Conservation (phyloP, 1,284 basidiomycete genomes). For the Melampsora americana region DNA sequence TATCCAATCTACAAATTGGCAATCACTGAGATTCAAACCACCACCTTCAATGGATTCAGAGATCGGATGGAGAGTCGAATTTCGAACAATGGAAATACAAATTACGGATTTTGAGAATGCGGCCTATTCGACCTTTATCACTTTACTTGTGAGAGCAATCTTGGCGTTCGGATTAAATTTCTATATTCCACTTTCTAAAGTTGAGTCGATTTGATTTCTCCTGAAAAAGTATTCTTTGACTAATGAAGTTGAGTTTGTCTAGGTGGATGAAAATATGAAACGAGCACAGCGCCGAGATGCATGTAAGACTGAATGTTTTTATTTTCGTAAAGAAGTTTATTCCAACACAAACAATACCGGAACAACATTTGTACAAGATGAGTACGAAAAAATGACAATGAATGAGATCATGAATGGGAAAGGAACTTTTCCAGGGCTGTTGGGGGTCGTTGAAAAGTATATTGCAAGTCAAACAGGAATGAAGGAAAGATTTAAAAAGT, state of each 20-base stretch:
- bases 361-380: slow-evolving; percentile 61
- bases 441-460: slow-evolving; percentile 80
- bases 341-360: slow-evolving; percentile 54
- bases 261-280: slow-evolving; percentile 97
- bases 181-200: slow-evolving; percentile 95
- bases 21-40: slow-evolving; percentile 97
- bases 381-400: slow-evolving; percentile 87
- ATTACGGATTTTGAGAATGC: slow-evolving; percentile 99
- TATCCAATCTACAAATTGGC: slow-evolving; percentile 99
- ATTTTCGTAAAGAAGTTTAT: slow-evolving; percentile 83
- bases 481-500: slow-evolving; percentile 67
- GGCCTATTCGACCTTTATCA: slow-evolving; percentile 89
- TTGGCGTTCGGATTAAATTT: slow-evolving; percentile 87
- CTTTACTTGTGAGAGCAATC: slow-evolving; percentile 88
- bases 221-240: slow-evolving; percentile 19
- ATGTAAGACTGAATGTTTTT: slow-evolving; percentile 70
- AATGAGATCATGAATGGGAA: slow-evolving; percentile 92
- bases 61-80: slow-evolving; percentile 98
- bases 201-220: slow-evolving; percentile 52
- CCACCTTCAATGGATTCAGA: slow-evolving; percentile 77
- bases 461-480: slow-evolving; percentile 71
- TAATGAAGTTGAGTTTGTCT: neutral
- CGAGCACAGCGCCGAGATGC: slow-evolving; percentile 83
- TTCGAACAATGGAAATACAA: slow-evolving; percentile 98
- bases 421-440: slow-evolving; percentile 71